Percentiles rank a stretch among this genome's conserved stretches.
phyloP scores from a whole-genome alignment of 192 early-diverging fungal genomes.

The Podila clonocystis region DNA sequence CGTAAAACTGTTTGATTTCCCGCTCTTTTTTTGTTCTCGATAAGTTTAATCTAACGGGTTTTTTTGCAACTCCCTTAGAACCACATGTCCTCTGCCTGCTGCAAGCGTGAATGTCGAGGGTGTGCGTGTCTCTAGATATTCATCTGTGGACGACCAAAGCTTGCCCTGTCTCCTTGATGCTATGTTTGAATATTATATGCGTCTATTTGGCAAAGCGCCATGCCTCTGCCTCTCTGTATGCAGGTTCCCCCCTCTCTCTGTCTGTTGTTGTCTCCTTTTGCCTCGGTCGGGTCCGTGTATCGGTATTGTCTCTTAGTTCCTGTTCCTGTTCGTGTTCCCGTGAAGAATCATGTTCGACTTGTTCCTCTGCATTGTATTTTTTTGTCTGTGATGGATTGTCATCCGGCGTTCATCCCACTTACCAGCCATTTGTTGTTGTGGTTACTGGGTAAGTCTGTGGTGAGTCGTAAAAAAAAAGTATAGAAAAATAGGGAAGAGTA shows the following conservation, averaged over 20 bases:
- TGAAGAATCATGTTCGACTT: too few species aligned
- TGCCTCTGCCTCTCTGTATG: not conserved
- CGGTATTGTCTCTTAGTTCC: too few species aligned
- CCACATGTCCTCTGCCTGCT: not conserved
- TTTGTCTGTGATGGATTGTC: not conserved
- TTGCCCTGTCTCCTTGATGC: not conserved
- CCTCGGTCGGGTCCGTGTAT: not conserved
- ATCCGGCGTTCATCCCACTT: not conserved
- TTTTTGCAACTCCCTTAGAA: not conserved
- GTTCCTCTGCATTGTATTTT: too few species aligned
- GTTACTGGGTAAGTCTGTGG: not conserved
- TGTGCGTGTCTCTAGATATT: not conserved
- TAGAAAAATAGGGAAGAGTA: not conserved
- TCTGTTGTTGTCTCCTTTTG: not conserved
- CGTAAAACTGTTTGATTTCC: conserved; percentile 1
- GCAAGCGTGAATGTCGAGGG: too few species aligned
- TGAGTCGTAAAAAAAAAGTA: not conserved
- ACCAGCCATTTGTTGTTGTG: not conserved
- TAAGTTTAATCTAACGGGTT: not conserved
- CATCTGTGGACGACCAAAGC: not conserved
- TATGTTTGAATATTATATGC: not conserved
- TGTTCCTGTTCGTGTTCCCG: too few species aligned
- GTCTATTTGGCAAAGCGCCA: not conserved
- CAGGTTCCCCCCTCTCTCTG: not conserved
- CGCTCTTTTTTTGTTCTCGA: not conserved